Evolutionary conservation across 805 yeast genomes (phyloP).

Genomic region (Tetrapisispora pingtungensis): DNA sequence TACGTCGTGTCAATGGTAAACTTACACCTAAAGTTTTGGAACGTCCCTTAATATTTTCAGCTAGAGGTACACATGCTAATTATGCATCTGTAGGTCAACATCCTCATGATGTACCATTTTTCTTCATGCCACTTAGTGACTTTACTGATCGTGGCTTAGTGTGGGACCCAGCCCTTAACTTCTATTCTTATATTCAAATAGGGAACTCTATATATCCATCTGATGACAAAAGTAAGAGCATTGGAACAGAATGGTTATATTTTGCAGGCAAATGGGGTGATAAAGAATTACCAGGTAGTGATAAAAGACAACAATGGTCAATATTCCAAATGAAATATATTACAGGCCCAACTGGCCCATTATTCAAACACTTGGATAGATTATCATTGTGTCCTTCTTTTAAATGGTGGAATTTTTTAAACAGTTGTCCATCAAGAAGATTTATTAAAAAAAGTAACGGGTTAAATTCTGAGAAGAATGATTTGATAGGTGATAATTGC

Average conservation of each 20-base stretch:
- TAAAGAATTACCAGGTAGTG: slow-evolving; percentile 49
- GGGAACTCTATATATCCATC: slow-evolving; percentile 40
- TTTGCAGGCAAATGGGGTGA: slow-evolving; percentile 91
- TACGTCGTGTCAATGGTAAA: slow-evolving; percentile 77
- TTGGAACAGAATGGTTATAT: slow-evolving; percentile 64
- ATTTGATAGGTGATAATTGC: slow-evolving; percentile 52
- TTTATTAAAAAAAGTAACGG: slow-evolving; percentile 78
- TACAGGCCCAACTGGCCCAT: slow-evolving; percentile 89
- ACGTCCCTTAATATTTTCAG: slow-evolving; percentile 76
- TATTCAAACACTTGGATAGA: slow-evolving; percentile 64
- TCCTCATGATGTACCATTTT: slow-evolving; percentile 79
- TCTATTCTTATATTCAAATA: slow-evolving; percentile 61
- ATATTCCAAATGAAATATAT: slow-evolving; percentile 85
- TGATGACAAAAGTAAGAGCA: slow-evolving; percentile 17
- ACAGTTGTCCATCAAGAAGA: slow-evolving; percentile 69
- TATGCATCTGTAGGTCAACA: slow-evolving; percentile 95
- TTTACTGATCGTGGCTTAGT: slow-evolving; percentile 91
- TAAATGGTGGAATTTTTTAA: slow-evolving; percentile 90
- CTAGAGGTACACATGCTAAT: slow-evolving; percentile 95
- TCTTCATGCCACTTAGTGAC: slow-evolving; percentile 75
- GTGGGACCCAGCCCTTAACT: slow-evolving; percentile 88
- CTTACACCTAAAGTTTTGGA: slow-evolving; percentile 50
- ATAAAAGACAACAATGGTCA: slow-evolving; percentile 77
- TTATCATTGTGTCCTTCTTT: slow-evolving; percentile 66
- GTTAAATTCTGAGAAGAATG: slow-evolving; percentile 61